phyloP scores from a whole-genome alignment of 129 eudicot species.

The Escallonia rubra region DNA sequence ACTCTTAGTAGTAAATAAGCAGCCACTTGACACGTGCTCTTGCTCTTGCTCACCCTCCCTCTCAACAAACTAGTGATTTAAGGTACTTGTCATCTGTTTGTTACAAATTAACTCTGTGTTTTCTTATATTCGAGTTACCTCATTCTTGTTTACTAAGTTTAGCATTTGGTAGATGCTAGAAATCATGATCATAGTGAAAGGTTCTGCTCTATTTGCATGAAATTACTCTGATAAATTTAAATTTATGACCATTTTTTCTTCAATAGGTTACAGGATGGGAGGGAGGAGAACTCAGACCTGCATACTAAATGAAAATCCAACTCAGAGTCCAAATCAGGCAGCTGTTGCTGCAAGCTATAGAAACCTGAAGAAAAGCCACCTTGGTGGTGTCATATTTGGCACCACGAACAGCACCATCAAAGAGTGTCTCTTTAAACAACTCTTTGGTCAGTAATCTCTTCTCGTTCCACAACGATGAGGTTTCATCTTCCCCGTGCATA shows the following conservation, averaged over 20 bases:
- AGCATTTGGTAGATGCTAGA: too few species aligned
- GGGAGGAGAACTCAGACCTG: slow-evolving; percentile 27
- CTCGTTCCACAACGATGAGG: background rate
- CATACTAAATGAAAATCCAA: background rate
- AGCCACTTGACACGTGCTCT: too few species aligned
- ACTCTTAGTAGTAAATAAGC: too few species aligned
- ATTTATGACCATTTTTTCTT: background rate
- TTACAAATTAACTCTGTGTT: too few species aligned
- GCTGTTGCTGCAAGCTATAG: slow-evolving; percentile 16
- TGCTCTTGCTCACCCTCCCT: too few species aligned
- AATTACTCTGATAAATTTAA: too few species aligned
- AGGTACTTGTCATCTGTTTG: too few species aligned
- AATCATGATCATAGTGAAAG: too few species aligned
- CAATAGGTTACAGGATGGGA: slow-evolving; percentile 20
- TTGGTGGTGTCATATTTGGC: slow-evolving; percentile 85
- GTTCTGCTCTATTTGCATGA: too few species aligned
- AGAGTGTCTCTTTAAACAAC: slow-evolving; percentile 65
- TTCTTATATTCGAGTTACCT: too few species aligned
- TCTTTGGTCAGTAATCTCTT: slow-evolving; percentile 60
- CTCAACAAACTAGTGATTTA: too few species aligned
- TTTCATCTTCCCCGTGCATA: background rate
- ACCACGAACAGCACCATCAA: slow-evolving; percentile 40
- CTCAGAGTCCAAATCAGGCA: slow-evolving; percentile 2
- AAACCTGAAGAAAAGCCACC: slow-evolving; percentile 42
- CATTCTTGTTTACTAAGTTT: too few species aligned